Evolutionary conservation across 495 filamentous ascomycete genomes (phyloP).

Genomic region (Xylaria scruposa): DNA sequence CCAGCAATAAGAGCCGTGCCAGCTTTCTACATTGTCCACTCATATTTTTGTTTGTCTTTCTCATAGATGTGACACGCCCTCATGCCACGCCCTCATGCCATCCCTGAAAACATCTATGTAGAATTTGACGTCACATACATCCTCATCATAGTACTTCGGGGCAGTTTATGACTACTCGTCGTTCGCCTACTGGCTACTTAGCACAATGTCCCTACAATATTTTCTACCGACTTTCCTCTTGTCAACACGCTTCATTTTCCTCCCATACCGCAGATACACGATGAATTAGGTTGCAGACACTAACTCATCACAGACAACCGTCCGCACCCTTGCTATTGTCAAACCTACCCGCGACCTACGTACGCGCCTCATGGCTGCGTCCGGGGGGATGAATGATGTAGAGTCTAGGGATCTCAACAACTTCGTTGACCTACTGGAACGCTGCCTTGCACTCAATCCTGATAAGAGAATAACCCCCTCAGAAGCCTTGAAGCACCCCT

Average conservation of each 20-base stretch:
- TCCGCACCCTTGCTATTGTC: constrained; percentile 72
- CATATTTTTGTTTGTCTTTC: background rate
- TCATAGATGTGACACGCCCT: background rate
- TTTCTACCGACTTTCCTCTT: background rate
- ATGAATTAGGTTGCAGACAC: constrained; percentile 17
- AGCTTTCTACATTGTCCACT: background rate
- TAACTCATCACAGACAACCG: constrained; percentile 58
- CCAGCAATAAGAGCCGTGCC: background rate
- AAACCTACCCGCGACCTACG: constrained; percentile 85
- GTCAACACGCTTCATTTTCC: background rate
- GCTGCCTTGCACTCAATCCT: constrained; percentile 88
- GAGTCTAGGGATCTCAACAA: constrained; percentile 79
- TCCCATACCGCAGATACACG: background rate
- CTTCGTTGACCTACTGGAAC: constrained; percentile 86
- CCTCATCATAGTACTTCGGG: background rate
- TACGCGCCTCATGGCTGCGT: constrained; percentile 74
- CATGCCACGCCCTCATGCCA: too few relatives aligned
- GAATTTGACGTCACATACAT: background rate
- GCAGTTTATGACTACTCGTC: background rate
- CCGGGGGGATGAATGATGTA: constrained; percentile 72
- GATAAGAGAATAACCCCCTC: constrained; percentile 87
- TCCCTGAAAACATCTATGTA: background rate
- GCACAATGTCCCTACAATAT: background rate
- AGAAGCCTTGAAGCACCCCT: constrained; percentile 89
- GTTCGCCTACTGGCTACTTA: background rate